phyloP scores from a whole-genome alignment of 2,329 filamentous ascomycete genomes.

The Microsporum audouinii region DNA sequence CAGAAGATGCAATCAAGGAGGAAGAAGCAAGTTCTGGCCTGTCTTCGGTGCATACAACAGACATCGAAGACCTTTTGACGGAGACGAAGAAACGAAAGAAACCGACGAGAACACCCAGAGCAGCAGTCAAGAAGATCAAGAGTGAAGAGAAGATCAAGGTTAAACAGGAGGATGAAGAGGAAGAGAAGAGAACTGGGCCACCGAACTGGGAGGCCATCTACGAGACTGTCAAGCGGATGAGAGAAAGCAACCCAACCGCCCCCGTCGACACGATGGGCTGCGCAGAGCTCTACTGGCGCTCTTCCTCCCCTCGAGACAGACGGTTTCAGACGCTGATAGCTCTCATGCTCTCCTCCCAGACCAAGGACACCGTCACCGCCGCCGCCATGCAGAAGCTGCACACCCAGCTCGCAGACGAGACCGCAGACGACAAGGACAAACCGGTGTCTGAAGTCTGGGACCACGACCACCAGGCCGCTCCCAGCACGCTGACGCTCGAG shows the following conservation, averaged over 20 bases:
- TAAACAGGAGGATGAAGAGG: slow-evolving; percentile 9
- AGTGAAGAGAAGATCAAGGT: slow-evolving; percentile 20
- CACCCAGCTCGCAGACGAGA: slow-evolving; percentile 48
- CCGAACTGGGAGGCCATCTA: slow-evolving; percentile 80
- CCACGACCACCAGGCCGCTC: slow-evolving; percentile 14
- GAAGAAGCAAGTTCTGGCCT: slow-evolving; percentile 21
- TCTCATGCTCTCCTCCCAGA: slow-evolving; percentile 85
- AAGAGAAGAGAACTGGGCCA: slow-evolving; percentile 44
- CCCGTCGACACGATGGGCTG: slow-evolving; percentile 98
- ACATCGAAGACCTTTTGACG: slow-evolving; percentile 48
- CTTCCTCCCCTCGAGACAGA: slow-evolving; percentile 42
- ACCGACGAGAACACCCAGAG: slow-evolving; percentile 32
- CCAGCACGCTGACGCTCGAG: slow-evolving; percentile 55
- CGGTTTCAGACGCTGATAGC: slow-evolving; percentile 79
- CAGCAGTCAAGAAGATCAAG: slow-evolving; percentile 16
- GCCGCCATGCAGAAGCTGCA: slow-evolving; percentile 71
- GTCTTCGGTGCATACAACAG: slow-evolving; percentile 30
- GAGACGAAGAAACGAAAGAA: slow-evolving; percentile 43
- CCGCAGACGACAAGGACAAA: neutral
- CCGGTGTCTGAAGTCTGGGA: slow-evolving; percentile 9
- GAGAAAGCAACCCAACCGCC: slow-evolving; percentile 52
- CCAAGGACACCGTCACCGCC: slow-evolving; percentile 82
- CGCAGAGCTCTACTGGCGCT: slow-evolving; percentile 40
- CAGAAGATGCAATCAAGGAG: neutral
- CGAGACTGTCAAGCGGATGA: slow-evolving; percentile 65